These are phyloP conservation scores for Rosellinia necatrix DNA, from an alignment of 2,329 filamentous ascomycete species.

Conservation along the genomic window DNA sequence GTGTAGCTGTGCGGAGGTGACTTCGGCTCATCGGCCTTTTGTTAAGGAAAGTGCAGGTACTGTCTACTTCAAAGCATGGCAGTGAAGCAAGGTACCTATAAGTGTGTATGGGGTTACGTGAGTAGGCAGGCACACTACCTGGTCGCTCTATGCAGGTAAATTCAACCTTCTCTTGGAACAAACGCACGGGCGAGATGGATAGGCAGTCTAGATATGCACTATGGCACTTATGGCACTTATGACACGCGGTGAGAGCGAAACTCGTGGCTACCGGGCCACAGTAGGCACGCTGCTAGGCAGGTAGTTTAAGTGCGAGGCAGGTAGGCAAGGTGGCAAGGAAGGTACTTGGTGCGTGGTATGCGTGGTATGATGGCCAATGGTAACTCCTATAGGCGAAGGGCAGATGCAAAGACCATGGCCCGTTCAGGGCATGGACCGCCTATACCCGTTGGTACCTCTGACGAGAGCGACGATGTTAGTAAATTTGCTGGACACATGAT, in stretches of 20 bases:
- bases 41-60: too few relatives aligned
- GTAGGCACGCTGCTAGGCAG: not conserved
- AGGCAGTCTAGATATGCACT: too few relatives aligned
- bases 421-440: not conserved
- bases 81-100: too few relatives aligned
- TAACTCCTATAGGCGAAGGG: slow-evolving; percentile 4
- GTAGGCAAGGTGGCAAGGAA: not conserved
- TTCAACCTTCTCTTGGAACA: too few relatives aligned
- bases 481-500: slow-evolving; percentile 1
- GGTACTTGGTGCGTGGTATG: not conserved
- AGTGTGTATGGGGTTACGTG: too few relatives aligned
- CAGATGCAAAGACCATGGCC: not conserved
- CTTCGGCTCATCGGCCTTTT: too few relatives aligned
- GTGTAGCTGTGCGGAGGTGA: slow-evolving; percentile 18
- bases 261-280: not conserved
- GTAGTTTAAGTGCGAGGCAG: not conserved
- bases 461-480: not conserved
- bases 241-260: slow-evolving; percentile 16
- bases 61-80: too few relatives aligned
- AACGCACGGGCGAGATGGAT: too few relatives aligned
- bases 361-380: slow-evolving; percentile 2
- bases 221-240: too few relatives aligned
- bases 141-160: too few relatives aligned
- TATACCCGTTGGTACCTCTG: slow-evolving; percentile 13
- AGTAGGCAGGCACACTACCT: too few relatives aligned